A percentile compares a stretch with the other conserved stretches of the same genome.
These are phyloP conservation scores for Monosporascus sp. DNA, from an alignment of 2,329 filamentous ascomycete species.

Conservation along the genomic window DNA sequence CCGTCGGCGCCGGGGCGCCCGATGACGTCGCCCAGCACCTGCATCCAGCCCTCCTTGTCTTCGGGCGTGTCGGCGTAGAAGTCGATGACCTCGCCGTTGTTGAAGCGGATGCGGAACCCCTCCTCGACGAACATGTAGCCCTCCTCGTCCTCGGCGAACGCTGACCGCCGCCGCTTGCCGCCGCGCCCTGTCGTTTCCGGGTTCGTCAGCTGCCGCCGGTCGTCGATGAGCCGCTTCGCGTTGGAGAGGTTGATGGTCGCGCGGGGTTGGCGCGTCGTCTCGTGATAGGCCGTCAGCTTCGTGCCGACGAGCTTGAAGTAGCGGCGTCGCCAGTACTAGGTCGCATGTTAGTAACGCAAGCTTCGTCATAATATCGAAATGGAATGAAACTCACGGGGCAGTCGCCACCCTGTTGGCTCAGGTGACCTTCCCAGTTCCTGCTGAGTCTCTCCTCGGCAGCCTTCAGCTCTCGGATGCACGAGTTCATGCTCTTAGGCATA, in stretches of 20 bases:
- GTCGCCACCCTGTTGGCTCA: conserved; percentile 96
- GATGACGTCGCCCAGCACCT: conserved; percentile 68
- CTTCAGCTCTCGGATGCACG: conserved; percentile 87
- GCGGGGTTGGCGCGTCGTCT: conserved; percentile 88
- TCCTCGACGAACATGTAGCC: conserved; percentile 99
- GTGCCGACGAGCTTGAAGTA: conserved; percentile 93
- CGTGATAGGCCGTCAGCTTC: conserved; percentile 92
- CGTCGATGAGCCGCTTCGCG: conserved; percentile 88
- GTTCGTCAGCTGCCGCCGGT: conserved; percentile 76
- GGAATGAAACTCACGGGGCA: conserved; percentile 71
- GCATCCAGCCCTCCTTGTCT: conserved; percentile 95
- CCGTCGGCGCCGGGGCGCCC: conserved; percentile 42
- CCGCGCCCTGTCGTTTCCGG: conserved; percentile 73
- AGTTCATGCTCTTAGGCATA: conserved; percentile 99
- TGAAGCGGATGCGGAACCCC: conserved; percentile 97
- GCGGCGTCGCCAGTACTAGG: conserved; percentile 90
- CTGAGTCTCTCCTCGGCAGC: conserved; percentile 77
- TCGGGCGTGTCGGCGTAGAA: conserved; percentile 89
- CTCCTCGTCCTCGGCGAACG: conserved; percentile 96
- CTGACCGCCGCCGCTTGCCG: conserved; percentile 81
- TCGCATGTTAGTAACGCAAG: conserved; percentile 32
- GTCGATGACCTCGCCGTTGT: conserved; percentile 96
- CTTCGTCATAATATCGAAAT: neutral
- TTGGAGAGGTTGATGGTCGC: conserved; percentile 96
- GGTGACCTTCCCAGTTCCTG: conserved; percentile 76